Percentiles rank a stretch among this genome's conserved stretches.
phyloP scores from a whole-genome alignment of 352 stramenopile genomes.

The Phytophthora ramorum region DNA sequence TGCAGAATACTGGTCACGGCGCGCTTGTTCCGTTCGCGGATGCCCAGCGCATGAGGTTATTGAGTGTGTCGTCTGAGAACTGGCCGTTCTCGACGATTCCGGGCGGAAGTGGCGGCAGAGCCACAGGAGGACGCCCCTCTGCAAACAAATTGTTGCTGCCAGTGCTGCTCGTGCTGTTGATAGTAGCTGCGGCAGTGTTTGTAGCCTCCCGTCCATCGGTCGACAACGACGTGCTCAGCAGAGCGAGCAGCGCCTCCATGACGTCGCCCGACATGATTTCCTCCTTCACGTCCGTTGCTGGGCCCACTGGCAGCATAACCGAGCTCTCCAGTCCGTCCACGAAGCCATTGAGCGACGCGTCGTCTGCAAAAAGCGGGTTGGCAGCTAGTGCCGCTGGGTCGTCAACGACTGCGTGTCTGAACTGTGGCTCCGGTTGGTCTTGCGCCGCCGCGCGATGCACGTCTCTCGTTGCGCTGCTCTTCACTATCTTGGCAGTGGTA shows the following conservation, averaged over 20 bases:
- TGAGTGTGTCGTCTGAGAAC: conserved; percentile 60
- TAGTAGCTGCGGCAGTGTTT: background rate
- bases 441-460: conserved; percentile 21
- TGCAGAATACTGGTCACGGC: background rate
- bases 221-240: conserved; percentile 49
- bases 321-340: conserved; percentile 9
- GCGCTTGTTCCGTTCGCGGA: conserved; percentile 15
- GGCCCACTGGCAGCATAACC: background rate
- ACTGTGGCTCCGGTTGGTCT: conserved; percentile 12
- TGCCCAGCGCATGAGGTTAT: conserved; percentile 50
- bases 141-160: conserved; percentile 36
- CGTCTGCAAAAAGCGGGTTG: conserved; percentile 37
- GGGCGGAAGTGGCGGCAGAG: conserved; percentile 24
- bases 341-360: conserved; percentile 17
- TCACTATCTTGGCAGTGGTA: conserved; percentile 22
- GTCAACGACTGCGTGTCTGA: conserved; percentile 24
- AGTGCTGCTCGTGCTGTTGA: conserved; percentile 28
- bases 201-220: conserved; percentile 16
- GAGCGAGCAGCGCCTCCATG: conserved; percentile 39
- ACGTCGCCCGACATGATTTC: conserved; percentile 37
- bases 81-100: conserved; percentile 50
- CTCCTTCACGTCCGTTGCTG: conserved; percentile 7
- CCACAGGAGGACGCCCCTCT: conserved; percentile 30
- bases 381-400: conserved; percentile 19
- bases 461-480: conserved; percentile 9